A percentile compares a stretch with the other conserved stretches of the same genome.
phyloP scores from a whole-genome alignment of 225 moss, liverwort and hornwort genomes.

The Polytrichum commune region DNA sequence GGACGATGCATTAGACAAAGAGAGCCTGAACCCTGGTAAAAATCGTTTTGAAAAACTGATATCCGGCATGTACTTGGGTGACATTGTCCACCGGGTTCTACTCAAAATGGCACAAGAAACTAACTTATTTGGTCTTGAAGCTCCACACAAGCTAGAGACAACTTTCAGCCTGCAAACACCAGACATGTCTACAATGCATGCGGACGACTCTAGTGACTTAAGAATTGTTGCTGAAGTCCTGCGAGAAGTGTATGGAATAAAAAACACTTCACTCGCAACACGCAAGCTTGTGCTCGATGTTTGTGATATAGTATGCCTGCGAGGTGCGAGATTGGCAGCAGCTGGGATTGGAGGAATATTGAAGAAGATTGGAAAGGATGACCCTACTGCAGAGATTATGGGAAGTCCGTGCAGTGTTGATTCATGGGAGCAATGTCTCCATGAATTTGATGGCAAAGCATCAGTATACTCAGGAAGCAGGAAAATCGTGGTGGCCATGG shows the following conservation, averaged over 20 bases:
- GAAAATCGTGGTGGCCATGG: slow-evolving; percentile 80
- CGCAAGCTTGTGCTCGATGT: slow-evolving; percentile 75
- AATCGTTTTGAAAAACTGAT: slow-evolving; percentile 93
- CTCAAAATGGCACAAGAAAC: slow-evolving; percentile 85
- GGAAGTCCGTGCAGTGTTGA: neutral
- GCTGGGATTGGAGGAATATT: slow-evolving; percentile 88
- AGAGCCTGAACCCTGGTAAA: slow-evolving; percentile 72
- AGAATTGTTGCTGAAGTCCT: slow-evolving; percentile 65
- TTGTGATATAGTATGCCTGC: slow-evolving; percentile 83
- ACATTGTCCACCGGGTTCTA: slow-evolving; percentile 79
- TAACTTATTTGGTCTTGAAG: slow-evolving; percentile 52
- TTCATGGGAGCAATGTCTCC: slow-evolving; percentile 18
- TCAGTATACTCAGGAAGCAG: slow-evolving; percentile 13
- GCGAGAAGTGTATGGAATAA: slow-evolving; percentile 75
- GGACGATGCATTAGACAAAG: slow-evolving; percentile 59
- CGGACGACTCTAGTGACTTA: slow-evolving; percentile 67
- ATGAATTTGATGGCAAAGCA: neutral
- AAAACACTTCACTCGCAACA: slow-evolving; percentile 58
- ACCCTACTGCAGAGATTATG: slow-evolving; percentile 9
- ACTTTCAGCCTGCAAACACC: slow-evolving; percentile 78
- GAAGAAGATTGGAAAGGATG: slow-evolving; percentile 67
- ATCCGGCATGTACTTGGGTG: slow-evolving; percentile 93
- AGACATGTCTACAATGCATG: slow-evolving; percentile 85
- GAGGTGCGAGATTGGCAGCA: slow-evolving; percentile 79
- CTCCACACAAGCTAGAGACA: slow-evolving; percentile 70